Evolutionary conservation across 306 rosid genomes (phyloP).

Genomic region (Aeschynomene evenia): DNA sequence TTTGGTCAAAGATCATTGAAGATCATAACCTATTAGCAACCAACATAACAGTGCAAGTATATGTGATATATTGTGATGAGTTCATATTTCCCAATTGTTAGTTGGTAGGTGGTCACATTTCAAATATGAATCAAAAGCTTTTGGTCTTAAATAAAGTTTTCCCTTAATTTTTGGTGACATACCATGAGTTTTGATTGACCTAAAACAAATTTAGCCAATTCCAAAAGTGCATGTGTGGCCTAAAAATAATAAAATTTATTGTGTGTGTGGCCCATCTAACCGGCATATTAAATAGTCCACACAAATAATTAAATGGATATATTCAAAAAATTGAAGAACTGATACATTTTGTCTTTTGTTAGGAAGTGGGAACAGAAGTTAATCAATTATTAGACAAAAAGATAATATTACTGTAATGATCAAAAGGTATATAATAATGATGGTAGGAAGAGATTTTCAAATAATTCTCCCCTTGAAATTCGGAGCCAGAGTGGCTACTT

Average conservation of each 20-base stretch:
- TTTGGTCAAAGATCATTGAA: slow-evolving; percentile 28
- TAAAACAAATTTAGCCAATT: slow-evolving; percentile 20
- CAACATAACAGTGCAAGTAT: not conserved
- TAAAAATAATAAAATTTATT: not conserved
- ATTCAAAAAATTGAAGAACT: slow-evolving; percentile 8
- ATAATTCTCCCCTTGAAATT: slow-evolving; percentile 12
- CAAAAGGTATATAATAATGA: slow-evolving; percentile 16
- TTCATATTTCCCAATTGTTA: slow-evolving; percentile 30
- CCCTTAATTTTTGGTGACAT: slow-evolving; percentile 22
- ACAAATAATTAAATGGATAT: slow-evolving; percentile 19
- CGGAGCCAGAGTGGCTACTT: slow-evolving; percentile 26
- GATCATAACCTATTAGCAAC: slow-evolving; percentile 13
- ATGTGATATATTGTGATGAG: slow-evolving; percentile 31
- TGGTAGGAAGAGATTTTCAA: not conserved
- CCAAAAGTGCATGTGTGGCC: not conserved
- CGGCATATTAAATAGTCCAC: slow-evolving; percentile 24
- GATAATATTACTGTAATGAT: not conserved
- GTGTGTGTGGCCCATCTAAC: slow-evolving; percentile 16
- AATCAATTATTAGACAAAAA: slow-evolving; percentile 28
- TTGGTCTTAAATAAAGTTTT: slow-evolving; percentile 6
- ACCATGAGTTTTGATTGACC: slow-evolving; percentile 32
- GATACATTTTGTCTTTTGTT: slow-evolving; percentile 27
- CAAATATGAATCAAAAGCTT: slow-evolving; percentile 13
- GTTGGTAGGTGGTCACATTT: slow-evolving; percentile 32
- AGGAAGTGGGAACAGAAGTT: slow-evolving; percentile 26